Evolutionary conservation across 495 filamentous ascomycete species (phyloP), one percentile per base, ranked within the genome.

Genomic region (Aspergillus coremiiformis): DNA sequence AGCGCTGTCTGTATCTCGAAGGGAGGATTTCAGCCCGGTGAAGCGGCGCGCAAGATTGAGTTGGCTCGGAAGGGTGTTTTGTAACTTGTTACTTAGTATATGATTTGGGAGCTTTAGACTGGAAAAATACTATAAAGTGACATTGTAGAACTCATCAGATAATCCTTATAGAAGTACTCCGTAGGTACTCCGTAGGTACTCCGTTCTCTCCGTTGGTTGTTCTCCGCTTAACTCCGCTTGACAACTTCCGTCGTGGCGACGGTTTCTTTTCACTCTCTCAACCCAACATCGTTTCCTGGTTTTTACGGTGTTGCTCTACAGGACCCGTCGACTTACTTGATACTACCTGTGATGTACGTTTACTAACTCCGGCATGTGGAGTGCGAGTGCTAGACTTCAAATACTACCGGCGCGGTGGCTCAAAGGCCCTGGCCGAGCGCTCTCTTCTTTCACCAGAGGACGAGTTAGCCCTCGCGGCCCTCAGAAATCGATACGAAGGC

Each of bases 61-160:
- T 75, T 91, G 65, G 89, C 85, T 35, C 77, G 87, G 56, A 90
- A 95, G 74, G 90, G 89, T 26, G 57, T 94, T 64, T 66, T 96
- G 49, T 95, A 65, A 84, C 55, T 29, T 8, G 19, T 8, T 35
- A 15, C 39, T 8, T 11, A 37, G 14, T 14, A 15, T 21, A 33
- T 22, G 42, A 17, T 10, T 42, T 11, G n/a, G 17, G 17, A 26
- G 30, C n/a, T 29, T n/a, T 35, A 39, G n/a, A n/a, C n/a, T n/a
- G n/a, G n/a, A n/a, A n/a, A n/a, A n/a, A n/a, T n/a, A n/a, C n/a
- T n/a, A n/a, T n/a, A n/a, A n/a, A n/a, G n/a, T n/a, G n/a, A n/a
- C n/a, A n/a, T n/a, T n/a, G n/a, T n/a, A n/a, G n/a, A n/a, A n/a
- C n/a, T n/a, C n/a, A n/a, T n/a, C n/a, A n/a, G n/a, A n/a, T n/a